phyloP scores from a whole-genome alignment of 2,329 filamentous ascomycete genomes.

The Coniochaeta prunicola region DNA sequence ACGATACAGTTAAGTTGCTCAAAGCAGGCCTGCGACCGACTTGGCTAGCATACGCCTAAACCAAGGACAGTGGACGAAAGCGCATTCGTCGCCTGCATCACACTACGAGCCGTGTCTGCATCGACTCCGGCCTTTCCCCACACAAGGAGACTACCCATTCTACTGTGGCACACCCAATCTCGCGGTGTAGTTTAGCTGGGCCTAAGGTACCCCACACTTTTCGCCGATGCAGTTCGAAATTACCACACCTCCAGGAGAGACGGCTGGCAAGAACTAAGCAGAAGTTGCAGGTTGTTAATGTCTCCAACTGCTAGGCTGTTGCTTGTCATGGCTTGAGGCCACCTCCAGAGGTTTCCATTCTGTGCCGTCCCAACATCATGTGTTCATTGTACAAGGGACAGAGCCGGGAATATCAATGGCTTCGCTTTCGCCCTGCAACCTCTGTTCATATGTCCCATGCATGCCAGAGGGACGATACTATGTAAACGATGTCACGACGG shows the following conservation, averaged over 20 bases:
- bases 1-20: not conserved
- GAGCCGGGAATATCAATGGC: not conserved
- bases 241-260: constrained; percentile 9
- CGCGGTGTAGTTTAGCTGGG: too few species aligned
- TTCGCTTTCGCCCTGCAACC: not conserved
- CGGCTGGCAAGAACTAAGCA: constrained; percentile 1
- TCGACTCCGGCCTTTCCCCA: not conserved
- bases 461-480: constrained; percentile 1
- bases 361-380: constrained; percentile 14
- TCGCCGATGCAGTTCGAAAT: constrained; percentile 6
- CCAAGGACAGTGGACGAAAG: not conserved
- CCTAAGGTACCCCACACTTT: not conserved
- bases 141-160: not conserved
- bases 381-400: constrained; percentile 4
- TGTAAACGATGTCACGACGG: constrained; percentile 10
- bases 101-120: not conserved
- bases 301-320: not conserved
- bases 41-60: not conserved
- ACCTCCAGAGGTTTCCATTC: constrained; percentile 8
- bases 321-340: constrained; percentile 4
- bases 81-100: not conserved
- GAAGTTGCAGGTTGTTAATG: not conserved
- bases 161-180: too few species aligned
- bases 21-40: not conserved
- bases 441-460: not conserved